These are phyloP conservation scores for Trametes punicea DNA, from an alignment of 768 basidiomycete genomes.

Conservation along the genomic window DNA sequence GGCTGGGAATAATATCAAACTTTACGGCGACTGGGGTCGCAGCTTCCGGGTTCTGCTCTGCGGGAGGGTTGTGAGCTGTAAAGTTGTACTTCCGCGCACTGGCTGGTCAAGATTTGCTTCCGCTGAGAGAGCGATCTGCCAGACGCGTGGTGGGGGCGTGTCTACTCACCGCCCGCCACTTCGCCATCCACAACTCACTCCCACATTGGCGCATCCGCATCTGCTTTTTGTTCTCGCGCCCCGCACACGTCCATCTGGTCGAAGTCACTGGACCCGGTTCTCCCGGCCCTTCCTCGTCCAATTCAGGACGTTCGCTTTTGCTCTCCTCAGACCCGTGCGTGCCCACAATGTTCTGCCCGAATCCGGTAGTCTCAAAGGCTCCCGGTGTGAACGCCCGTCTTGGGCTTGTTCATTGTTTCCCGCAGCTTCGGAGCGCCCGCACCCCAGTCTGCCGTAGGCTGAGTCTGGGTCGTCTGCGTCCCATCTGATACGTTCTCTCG, in stretches of 20 bases:
- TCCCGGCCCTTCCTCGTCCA: constrained; percentile 8
- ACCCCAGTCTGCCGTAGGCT: not conserved
- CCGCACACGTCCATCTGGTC: not conserved
- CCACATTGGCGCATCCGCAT: not conserved
- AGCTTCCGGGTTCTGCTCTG: constrained; percentile 11
- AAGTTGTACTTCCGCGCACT: constrained; percentile 21
- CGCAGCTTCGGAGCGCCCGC: not conserved
- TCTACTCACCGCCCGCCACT: constrained; percentile 21
- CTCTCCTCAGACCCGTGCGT: constrained; percentile 4
- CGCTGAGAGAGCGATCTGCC: constrained; percentile 24
- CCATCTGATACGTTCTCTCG: constrained; percentile 3
- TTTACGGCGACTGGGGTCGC: constrained; percentile 14
- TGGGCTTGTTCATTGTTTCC: not conserved
- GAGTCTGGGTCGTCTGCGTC: not conserved
- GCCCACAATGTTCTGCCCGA: constrained; percentile 7
- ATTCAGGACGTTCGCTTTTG: constrained; percentile 24
- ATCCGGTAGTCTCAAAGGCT: constrained; percentile 29
- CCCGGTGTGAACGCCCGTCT: constrained; percentile 10
- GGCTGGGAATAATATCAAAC: constrained; percentile 19
- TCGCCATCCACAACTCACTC: not conserved
- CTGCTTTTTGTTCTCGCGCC: not conserved
- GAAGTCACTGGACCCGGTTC: not conserved
- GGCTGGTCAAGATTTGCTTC: constrained; percentile 25
- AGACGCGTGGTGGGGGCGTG: constrained; percentile 13
- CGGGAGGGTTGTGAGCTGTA: not conserved